Base-by-base conservation (phyloP, 1,139 yeast genomes). In the Suhomyces taliae region DNA sequence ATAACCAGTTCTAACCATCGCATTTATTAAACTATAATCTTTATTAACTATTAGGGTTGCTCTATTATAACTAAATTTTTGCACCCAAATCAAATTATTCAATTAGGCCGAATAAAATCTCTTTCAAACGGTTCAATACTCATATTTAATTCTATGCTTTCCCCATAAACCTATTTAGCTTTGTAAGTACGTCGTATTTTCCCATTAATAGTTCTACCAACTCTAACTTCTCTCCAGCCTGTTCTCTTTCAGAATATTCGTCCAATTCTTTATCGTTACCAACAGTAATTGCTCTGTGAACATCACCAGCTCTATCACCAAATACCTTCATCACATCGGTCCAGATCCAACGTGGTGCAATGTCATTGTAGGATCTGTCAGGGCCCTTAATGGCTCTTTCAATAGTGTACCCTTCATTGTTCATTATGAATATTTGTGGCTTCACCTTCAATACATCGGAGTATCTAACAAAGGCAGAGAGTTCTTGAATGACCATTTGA, bases 401-500 rank as follows among this genome's bases (percentile, higher is more conserved):
- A 47, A 90, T 88, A 1, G 95, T 85, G 67, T 90, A 90, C 0
- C 97, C 97, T 47, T 80, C 79, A 65, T 90, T 90, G 69, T 90
- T 90, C 66, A 89, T 71, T 47, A 90, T 64, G 54, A 88, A 74
- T 29, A 90, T 75, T 40, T 85, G 78, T 24, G 91, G 87, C 8
- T 64, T 59, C 14, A 78, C 77, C 41, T 45, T 45, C 11, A 48
- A 34, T 34, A 85, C 71, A 27, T 76, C 72, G 12, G 38, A 33
- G 54, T 79, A 74, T 48, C 90, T 78, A 41, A 86, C 66, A 61
- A 78, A 83, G 27, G 89, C 81, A 1, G 93, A 81, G 41, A 89
- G 67, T 63, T 90, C 97, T 65, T 86, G 91, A 40, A 85, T 76
- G 2, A 96, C 88, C 95, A 90, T 87, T 67, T 88, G 95, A 1